These are phyloP conservation scores for Kurtzmaniella cleridarum DNA, from an alignment of 805 yeast species.

Conservation along the genomic window DNA sequence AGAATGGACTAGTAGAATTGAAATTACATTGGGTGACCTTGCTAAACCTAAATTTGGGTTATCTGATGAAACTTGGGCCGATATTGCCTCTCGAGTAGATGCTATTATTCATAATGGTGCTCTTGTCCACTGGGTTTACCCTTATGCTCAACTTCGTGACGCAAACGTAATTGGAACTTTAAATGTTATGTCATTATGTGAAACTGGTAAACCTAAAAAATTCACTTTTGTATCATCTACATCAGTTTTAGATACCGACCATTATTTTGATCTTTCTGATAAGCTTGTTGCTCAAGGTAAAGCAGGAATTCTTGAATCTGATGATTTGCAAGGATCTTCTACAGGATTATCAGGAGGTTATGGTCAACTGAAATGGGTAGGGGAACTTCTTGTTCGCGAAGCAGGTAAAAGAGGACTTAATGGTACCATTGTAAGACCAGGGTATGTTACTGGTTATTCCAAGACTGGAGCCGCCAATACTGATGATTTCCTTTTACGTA, in stretches of 20 bases:
- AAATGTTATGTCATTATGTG: constrained; percentile 74
- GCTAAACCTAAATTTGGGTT: constrained; percentile 71
- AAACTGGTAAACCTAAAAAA: constrained; percentile 75
- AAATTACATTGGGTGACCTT: constrained; percentile 79
- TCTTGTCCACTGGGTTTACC: constrained; percentile 97
- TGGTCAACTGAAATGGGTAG: constrained; percentile 98
- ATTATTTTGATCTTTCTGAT: constrained; percentile 76
- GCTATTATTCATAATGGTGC: constrained; percentile 95
- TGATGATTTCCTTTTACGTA: constrained; percentile 91
- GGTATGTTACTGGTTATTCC: constrained; percentile 88
- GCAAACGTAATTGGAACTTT: constrained; percentile 89
- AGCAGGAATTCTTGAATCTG: constrained; percentile 75
- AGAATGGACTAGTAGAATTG: constrained; percentile 49
- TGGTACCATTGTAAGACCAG: constrained; percentile 92
- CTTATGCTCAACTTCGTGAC: constrained; percentile 83
- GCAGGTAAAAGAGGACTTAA: constrained; percentile 86
- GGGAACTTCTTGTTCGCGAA: constrained; percentile 79
- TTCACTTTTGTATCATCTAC: constrained; percentile 95
- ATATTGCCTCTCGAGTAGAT: constrained; percentile 59
- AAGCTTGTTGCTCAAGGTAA: constrained; percentile 57
- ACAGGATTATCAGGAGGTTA: constrained; percentile 85
- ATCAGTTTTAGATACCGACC: constrained; percentile 80
- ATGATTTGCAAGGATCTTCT: constrained; percentile 76
- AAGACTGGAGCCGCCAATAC: constrained; percentile 86
- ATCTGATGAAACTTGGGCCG: constrained; percentile 48